Conservation (phyloP, 768 basidiomycete genomes). For the Mycena haematopus region DNA sequence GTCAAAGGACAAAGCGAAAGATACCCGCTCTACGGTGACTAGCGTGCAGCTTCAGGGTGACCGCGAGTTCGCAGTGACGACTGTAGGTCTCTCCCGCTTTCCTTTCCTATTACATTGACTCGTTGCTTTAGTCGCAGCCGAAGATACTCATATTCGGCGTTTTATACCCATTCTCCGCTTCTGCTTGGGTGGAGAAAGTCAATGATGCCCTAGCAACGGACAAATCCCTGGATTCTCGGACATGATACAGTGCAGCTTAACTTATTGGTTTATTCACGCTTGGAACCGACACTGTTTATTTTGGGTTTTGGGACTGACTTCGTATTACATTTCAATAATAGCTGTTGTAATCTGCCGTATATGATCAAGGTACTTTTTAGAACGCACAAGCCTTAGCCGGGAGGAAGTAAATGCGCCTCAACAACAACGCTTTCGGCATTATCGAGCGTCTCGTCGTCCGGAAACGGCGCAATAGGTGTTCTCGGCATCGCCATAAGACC, state of each 20-base stretch:
- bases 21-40: conserved; percentile 49
- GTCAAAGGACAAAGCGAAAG: conserved; percentile 54
- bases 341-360: conserved; percentile 18
- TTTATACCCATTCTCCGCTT: conserved; percentile 36
- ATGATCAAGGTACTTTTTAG: neutral
- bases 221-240: conserved; percentile 27
- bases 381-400: conserved; percentile 67
- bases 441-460: conserved; percentile 55
- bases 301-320: neutral
- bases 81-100: conserved; percentile 46
- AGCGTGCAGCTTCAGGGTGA: conserved; percentile 60
- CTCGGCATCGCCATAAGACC: conserved; percentile 99
- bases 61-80: conserved; percentile 65
- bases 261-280: conserved; percentile 21
- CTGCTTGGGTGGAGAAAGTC: conserved; percentile 25
- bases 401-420: conserved; percentile 92
- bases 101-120: neutral
- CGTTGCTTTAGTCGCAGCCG: conserved; percentile 21
- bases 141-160: conserved; percentile 54
- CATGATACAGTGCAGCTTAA: conserved; percentile 12
- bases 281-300: conserved; percentile 12
- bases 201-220: conserved; percentile 5
- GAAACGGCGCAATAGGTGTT: conserved; percentile 77
- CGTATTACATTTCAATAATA: conserved; percentile 25
- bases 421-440: conserved; percentile 62